Evolutionary conservation across 345 rosid species (phyloP).

Genomic region (Acer negundo): DNA sequence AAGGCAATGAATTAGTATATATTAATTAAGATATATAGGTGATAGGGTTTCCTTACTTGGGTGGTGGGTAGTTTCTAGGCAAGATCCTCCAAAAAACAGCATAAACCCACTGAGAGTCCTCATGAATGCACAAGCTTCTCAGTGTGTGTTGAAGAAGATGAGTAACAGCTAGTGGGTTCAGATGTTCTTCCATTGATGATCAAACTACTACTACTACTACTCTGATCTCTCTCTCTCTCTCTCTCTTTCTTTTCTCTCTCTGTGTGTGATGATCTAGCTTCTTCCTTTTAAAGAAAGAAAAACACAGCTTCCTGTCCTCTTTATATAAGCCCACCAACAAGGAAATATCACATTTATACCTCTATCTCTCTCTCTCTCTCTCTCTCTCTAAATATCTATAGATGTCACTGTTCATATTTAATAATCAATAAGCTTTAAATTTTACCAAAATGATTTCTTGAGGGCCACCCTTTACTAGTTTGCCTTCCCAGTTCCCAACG

Average conservation of each 20-base stretch:
- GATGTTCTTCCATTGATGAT: slow-evolving; percentile 68
- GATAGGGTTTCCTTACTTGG: slow-evolving; percentile 62
- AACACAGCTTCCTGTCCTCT: slow-evolving; percentile 44
- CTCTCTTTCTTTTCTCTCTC: slow-evolving; percentile 1
- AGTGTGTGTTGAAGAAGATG: slow-evolving; percentile 98
- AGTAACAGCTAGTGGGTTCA: slow-evolving; percentile 79
- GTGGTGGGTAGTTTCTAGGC: slow-evolving; percentile 98
- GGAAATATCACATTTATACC: slow-evolving; percentile 37
- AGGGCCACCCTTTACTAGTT: slow-evolving; percentile 34
- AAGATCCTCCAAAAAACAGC: slow-evolving; percentile 99
- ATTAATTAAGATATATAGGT: neutral
- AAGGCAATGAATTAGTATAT: neutral
- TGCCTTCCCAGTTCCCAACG: slow-evolving; percentile 31
- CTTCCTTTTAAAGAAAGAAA: slow-evolving; percentile 48
- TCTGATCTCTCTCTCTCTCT: slow-evolving; percentile 1
- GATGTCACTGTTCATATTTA: slow-evolving; percentile 19
- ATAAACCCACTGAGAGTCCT: slow-evolving; percentile 95
- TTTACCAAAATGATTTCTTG: slow-evolving; percentile 38
- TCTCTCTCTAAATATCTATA: neutral
- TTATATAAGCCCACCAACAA: slow-evolving; percentile 57
- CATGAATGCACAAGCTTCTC: slow-evolving; percentile 86
- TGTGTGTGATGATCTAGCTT: slow-evolving; percentile 3
- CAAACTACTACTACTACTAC: too few relatives aligned
- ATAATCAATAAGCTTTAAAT: slow-evolving; percentile 32
- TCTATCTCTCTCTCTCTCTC: neutral